These are phyloP conservation scores for Aureobasidium sp. DNA, from an alignment of 2,329 filamentous ascomycete species.

Conservation along the genomic window DNA sequence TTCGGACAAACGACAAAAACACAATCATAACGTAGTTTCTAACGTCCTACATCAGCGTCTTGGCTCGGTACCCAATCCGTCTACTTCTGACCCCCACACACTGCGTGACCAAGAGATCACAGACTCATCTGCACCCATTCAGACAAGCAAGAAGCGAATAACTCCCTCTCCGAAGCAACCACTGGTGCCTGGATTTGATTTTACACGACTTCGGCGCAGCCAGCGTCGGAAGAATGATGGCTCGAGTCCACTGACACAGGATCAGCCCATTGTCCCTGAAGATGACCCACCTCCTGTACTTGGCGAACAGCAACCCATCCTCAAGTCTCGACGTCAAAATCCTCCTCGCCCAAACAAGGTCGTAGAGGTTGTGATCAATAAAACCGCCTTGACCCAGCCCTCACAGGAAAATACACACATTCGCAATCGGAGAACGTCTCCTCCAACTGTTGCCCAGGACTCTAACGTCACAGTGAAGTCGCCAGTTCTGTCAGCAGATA, in stretches of 20 bases:
- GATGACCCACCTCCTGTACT: not conserved
- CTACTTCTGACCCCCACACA: too few relatives aligned
- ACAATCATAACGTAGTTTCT: not conserved
- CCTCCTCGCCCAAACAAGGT: not conserved
- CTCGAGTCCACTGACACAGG: not conserved
- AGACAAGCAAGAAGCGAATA: not conserved
- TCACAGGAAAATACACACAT: not conserved
- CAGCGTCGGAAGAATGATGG: not conserved
- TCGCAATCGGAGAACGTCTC: not conserved
- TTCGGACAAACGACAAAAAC: not conserved
- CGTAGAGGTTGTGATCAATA: not conserved
- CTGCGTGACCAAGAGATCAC: not conserved
- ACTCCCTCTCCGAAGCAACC: not conserved
- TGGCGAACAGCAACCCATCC: not conserved
- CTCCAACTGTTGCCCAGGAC: not conserved
- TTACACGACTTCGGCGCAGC: not conserved
- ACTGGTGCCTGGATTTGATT: not conserved
- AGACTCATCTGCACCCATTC: not conserved
- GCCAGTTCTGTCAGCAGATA: not conserved
- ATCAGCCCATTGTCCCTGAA: not conserved
- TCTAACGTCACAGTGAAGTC: too few relatives aligned
- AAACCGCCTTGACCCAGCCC: not conserved
- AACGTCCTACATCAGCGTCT: not conserved
- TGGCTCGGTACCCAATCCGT: not conserved
- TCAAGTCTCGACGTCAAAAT: not conserved